A percentile compares a stretch with the other conserved stretches of the same genome.
Evolutionary conservation across 164 flowering plant species (phyloP).

Genomic region (grape (Vitis vinifera)): DNA sequence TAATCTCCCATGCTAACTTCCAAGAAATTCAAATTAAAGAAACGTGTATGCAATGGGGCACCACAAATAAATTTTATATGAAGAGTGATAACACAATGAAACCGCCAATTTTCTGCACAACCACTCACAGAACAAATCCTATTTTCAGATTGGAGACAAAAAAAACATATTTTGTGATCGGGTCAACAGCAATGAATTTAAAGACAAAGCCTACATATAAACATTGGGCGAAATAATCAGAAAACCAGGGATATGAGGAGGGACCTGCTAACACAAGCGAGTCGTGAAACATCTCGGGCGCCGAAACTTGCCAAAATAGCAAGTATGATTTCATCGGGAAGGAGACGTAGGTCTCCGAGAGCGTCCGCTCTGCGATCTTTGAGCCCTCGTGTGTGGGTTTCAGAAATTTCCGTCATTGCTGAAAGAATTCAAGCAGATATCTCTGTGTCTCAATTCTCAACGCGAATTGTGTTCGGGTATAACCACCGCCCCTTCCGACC

Average conservation of each 20-base stretch:
- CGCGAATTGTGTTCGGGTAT: no score
- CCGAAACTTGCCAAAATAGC: conserved; percentile 45
- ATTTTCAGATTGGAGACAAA: no score
- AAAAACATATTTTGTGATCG: background rate
- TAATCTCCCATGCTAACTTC: background rate
- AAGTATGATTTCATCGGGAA: conserved; percentile 79
- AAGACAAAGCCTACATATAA: background rate
- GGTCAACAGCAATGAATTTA: background rate
- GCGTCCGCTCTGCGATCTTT: conserved; percentile 73
- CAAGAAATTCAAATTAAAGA: no score
- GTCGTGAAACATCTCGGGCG: conserved; percentile 73
- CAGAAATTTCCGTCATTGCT: conserved; percentile 23
- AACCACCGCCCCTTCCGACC: no score
- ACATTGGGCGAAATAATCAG: background rate
- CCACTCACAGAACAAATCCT: no score
- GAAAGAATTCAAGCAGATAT: background rate
- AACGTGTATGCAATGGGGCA: no score
- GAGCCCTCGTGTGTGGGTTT: background rate
- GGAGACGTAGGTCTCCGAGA: conserved; percentile 62
- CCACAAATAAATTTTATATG: no score
- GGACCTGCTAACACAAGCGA: conserved; percentile 94
- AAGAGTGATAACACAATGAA: no score
- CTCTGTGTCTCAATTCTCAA: no score
- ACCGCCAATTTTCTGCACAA: no score
- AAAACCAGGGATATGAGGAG: background rate